Conservation (phyloP, 176 grass and related monocot genomes). For the Cocos nucifera region DNA sequence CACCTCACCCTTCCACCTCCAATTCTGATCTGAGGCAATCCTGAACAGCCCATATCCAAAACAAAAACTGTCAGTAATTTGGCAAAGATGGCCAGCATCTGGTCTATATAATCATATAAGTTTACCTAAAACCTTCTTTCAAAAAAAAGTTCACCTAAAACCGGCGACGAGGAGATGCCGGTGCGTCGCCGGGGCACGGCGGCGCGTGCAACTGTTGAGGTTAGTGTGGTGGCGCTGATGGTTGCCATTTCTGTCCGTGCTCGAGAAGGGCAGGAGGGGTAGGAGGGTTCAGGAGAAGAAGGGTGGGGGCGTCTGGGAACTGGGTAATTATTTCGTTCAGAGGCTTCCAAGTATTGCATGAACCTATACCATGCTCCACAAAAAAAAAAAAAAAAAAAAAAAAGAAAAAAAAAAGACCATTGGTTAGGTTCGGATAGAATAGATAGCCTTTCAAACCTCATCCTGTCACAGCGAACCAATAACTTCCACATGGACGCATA, state of each 20-base stretch:
- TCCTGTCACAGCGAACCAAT: too few relatives aligned
- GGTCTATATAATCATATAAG: not conserved
- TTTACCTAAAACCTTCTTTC: conserved; percentile 45
- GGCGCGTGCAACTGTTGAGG: conserved; percentile 36
- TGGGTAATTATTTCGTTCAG: too few relatives aligned
- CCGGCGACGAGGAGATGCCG: conserved; percentile 13
- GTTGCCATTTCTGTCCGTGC: conserved; percentile 30
- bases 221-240: conserved; percentile 45
- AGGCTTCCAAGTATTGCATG: too few relatives aligned
- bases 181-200: conserved; percentile 18
- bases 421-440: too few relatives aligned
- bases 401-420: too few relatives aligned
- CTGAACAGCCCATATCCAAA: conserved; percentile 19
- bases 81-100: not conserved
- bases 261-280: too few relatives aligned
- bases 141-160: conserved; percentile 35
- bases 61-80: not conserved
- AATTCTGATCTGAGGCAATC: conserved; percentile 51
- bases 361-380: too few relatives aligned
- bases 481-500: too few relatives aligned
- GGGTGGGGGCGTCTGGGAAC: too few relatives aligned
- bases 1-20: conserved; percentile 50
- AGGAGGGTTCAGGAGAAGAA: too few relatives aligned
- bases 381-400: too few relatives aligned
- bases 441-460: too few relatives aligned